phyloP scores from a whole-genome alignment of 2,329 filamentous ascomycete genomes.

The Aspergillus pseudoterreus region DNA sequence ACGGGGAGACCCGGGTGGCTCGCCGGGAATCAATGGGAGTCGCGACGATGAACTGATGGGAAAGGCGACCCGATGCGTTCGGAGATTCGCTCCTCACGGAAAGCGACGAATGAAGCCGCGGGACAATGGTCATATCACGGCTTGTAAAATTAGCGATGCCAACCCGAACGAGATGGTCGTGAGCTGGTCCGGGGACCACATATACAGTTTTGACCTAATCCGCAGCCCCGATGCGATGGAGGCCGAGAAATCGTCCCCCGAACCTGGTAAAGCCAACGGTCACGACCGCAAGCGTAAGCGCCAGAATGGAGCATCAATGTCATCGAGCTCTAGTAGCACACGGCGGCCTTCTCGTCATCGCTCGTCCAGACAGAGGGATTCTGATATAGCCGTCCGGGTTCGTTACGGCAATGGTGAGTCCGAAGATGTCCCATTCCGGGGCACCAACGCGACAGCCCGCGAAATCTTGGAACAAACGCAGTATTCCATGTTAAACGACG shows the following conservation, averaged over 20 bases:
- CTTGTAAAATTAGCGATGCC: slow-evolving; percentile 67
- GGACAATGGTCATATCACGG: slow-evolving; percentile 64
- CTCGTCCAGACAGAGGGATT: slow-evolving; percentile 36
- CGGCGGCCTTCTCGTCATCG: slow-evolving; percentile 49
- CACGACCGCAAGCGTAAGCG: slow-evolving; percentile 57
- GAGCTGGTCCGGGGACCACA: slow-evolving; percentile 65
- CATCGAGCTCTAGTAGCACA: slow-evolving; percentile 40
- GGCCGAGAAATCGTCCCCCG: slow-evolving; percentile 24
- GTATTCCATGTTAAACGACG: slow-evolving; percentile 47
- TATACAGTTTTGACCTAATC: slow-evolving; percentile 64
- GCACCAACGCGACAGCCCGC: slow-evolving; percentile 22
- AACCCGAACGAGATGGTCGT: slow-evolving; percentile 65
- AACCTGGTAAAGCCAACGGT: slow-evolving; percentile 27
- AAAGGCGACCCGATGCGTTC: slow-evolving; percentile 62
- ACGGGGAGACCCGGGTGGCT: slow-evolving; percentile 43
- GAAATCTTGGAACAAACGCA: slow-evolving; percentile 38
- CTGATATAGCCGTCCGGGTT: slow-evolving; percentile 51
- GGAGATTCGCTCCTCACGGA: slow-evolving; percentile 62
- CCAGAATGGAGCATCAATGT: slow-evolving; percentile 43
- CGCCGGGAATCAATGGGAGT: slow-evolving; percentile 40
- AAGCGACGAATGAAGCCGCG: slow-evolving; percentile 43
- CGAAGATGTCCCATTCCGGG: slow-evolving; percentile 48
- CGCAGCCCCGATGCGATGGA: slow-evolving; percentile 55
- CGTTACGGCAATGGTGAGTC: slow-evolving; percentile 59
- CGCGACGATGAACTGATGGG: slow-evolving; percentile 54